Conservation (phyloP, 2,329 filamentous ascomycete genomes). For the Fusarium pseudonygamai region DNA sequence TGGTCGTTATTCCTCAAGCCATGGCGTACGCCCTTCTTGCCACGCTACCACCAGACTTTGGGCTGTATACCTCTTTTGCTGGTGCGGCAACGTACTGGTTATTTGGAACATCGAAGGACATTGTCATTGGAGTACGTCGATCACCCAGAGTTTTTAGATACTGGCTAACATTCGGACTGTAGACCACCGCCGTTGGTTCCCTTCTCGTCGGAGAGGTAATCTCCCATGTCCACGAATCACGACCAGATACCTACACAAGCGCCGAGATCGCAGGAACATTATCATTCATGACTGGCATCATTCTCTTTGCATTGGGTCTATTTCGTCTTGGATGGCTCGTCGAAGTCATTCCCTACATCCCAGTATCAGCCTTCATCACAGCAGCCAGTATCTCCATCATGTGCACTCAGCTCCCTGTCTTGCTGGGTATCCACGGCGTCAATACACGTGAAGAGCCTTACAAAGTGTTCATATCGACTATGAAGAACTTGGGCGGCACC, state of each 20-base stretch:
- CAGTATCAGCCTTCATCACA: slow-evolving; percentile 62
- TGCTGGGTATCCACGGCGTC: slow-evolving; percentile 55
- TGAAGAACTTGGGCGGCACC: slow-evolving; percentile 53
- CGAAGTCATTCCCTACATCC: slow-evolving; percentile 61
- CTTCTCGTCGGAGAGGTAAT: slow-evolving; percentile 60
- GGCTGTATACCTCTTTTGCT: slow-evolving; percentile 84
- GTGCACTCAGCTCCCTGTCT: slow-evolving; percentile 56
- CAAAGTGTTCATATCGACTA: slow-evolving; percentile 55
- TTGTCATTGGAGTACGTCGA: slow-evolving; percentile 72
- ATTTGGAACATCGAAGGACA: slow-evolving; percentile 86
- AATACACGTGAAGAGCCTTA: slow-evolving; percentile 58
- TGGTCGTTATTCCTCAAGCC: slow-evolving; percentile 80
- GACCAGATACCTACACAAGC: slow-evolving; percentile 48
- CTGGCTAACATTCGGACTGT: slow-evolving; percentile 32
- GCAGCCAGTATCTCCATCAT: slow-evolving; percentile 62
- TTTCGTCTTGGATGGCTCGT: slow-evolving; percentile 60
- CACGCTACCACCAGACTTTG: slow-evolving; percentile 72
- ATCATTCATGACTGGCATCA: slow-evolving; percentile 55
- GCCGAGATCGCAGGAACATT: slow-evolving; percentile 56
- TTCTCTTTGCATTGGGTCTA: slow-evolving; percentile 57
- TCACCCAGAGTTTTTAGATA: fast-evolving
- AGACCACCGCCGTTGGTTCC: slow-evolving; percentile 66
- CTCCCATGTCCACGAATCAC: slow-evolving; percentile 47
- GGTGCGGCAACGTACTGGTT: slow-evolving; percentile 84
- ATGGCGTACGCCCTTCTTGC: slow-evolving; percentile 84